These are phyloP conservation scores for Cystobasidium sp. DNA, from an alignment of 1,284 basidiomycete species.

Conservation along the genomic window DNA sequence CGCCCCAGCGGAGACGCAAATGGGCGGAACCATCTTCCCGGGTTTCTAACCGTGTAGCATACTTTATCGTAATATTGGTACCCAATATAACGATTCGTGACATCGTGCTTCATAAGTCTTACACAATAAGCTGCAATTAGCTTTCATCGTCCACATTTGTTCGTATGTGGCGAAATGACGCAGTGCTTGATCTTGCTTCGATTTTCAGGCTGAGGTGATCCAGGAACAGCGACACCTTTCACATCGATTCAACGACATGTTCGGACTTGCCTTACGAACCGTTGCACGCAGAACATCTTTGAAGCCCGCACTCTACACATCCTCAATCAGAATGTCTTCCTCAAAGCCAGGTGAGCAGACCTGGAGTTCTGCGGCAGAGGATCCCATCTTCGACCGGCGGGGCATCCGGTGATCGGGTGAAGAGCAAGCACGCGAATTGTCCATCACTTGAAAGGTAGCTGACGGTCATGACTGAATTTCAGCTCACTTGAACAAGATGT, in stretches of 20 bases:
- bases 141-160: background rate
- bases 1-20: background rate
- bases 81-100: background rate
- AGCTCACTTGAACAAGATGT: constrained; percentile 45
- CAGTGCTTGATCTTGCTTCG: background rate
- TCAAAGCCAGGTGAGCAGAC: constrained; percentile 41
- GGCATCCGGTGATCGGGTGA: background rate
- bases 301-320: background rate
- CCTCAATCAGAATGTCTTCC: constrained; percentile 28
- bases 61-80: background rate
- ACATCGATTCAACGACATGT: constrained; percentile 2
- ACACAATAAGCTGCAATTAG: background rate
- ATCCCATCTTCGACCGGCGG: too few species aligned
- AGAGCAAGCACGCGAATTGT: background rate
- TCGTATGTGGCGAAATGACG: background rate
- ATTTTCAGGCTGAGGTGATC: too few species aligned
- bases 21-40: constrained; percentile 1
- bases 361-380: too few species aligned
- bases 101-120: background rate
- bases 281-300: constrained; percentile 1
- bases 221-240: background rate
- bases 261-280: constrained; percentile 8
- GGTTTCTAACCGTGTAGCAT: constrained; percentile 14
- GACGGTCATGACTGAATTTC: background rate
- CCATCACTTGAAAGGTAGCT: background rate